These are phyloP conservation scores for Coemansia sp. DNA, from an alignment of 192 early-diverging fungal genomes.

Conservation along the genomic window DNA sequence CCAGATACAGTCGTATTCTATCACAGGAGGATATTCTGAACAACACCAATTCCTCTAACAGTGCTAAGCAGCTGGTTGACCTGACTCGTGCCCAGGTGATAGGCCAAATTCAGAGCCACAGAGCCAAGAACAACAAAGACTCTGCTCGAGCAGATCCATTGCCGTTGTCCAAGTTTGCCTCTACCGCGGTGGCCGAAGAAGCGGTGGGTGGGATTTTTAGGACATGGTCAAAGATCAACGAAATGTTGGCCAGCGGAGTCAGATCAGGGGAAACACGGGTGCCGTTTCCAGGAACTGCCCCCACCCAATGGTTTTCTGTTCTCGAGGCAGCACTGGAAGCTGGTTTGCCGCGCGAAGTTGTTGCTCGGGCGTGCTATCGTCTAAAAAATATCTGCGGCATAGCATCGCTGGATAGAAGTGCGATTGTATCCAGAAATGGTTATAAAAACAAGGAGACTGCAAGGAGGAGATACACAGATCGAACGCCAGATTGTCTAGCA, in stretches of 20 bases:
- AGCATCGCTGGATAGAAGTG: background rate
- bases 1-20: conserved; percentile 22
- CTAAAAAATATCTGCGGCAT: conserved; percentile 31
- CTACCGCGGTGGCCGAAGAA: conserved; percentile 35
- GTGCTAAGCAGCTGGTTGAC: conserved; percentile 27
- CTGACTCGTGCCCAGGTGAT: conserved; percentile 45
- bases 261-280: background rate
- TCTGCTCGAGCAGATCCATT: background rate
- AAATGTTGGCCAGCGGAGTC: background rate
- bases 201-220: conserved; percentile 21
- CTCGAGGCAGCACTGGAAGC: conserved; percentile 26
- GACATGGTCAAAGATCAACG: conserved; percentile 21
- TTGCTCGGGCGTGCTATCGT: conserved; percentile 38
- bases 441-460: background rate
- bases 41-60: too few species aligned
- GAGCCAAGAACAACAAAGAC: background rate
- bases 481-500: background rate
- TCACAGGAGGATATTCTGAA: conserved; percentile 7
- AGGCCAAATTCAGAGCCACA: conserved; percentile 10
- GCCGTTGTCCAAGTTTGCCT: conserved; percentile 32
- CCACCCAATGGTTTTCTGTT: conserved; percentile 30
- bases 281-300: background rate
- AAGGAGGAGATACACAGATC: background rate
- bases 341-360: conserved; percentile 36
- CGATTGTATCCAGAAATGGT: background rate